These are phyloP conservation scores for Linanthus parryae DNA, from an alignment of 148 eudicot genomes.

Conservation along the genomic window DNA sequence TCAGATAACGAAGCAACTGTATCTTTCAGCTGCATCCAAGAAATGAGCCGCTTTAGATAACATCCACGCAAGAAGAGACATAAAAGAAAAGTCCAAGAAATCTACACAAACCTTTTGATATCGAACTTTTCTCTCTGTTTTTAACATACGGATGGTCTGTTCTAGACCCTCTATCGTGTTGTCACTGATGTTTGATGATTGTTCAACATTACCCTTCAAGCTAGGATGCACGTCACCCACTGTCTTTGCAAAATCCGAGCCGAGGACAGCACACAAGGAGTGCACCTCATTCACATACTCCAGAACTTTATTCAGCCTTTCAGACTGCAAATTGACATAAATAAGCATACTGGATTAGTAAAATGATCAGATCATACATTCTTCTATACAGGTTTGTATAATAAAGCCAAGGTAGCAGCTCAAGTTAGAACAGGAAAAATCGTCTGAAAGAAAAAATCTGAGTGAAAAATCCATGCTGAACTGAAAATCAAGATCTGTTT, in stretches of 20 bases:
- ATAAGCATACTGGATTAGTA: not conserved
- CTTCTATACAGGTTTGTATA: too few species aligned
- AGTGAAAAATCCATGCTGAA: too few species aligned
- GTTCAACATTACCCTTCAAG: constrained; percentile 42
- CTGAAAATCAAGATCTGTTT: too few species aligned
- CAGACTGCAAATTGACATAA: constrained; percentile 41
- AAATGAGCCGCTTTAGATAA: constrained; percentile 3
- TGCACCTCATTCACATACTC: constrained; percentile 62
- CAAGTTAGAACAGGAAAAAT: too few species aligned
- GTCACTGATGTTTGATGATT: constrained; percentile 50
- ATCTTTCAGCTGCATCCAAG: constrained; percentile 42
- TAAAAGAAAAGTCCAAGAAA: not conserved
- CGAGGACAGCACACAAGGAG: constrained; percentile 47
- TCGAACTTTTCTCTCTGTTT: constrained; percentile 47
- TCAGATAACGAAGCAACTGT: constrained; percentile 33
- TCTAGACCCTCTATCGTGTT: constrained; percentile 48
- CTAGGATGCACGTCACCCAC: constrained; percentile 63
- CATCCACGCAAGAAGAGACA: not conserved
- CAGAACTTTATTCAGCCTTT: constrained; percentile 46
- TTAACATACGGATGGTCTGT: constrained; percentile 36
- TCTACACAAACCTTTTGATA: constrained; percentile 44
- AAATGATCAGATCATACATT: not conserved
- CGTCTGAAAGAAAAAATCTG: too few species aligned
- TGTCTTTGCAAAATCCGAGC: constrained; percentile 49
- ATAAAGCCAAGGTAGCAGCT: too few species aligned